Evolutionary conservation across 2,329 filamentous ascomycete genomes (phyloP), one percentile per base, ranked within the genome.

Genomic region (Penicillium sumatraense): DNA sequence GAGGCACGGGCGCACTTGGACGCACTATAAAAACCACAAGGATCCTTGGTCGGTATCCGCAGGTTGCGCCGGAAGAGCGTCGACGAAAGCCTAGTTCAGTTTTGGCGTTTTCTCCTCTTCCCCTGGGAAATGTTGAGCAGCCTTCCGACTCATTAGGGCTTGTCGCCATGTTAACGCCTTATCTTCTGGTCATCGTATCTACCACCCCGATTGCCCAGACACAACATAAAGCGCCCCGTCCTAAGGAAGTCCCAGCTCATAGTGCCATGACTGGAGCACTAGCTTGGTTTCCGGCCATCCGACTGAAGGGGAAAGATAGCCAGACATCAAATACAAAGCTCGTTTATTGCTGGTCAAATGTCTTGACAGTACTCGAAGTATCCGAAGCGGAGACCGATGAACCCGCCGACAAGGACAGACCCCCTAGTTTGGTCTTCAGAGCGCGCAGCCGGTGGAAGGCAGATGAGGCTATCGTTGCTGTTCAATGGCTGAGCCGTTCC

Each of bases 291-390:
- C 95, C 95, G 2, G 92, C 93, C 2, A 95, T 99, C 42, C 95
- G 90, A 68, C 80, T 99, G 40, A 98, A 98, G 73, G 84, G 86
- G 14, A 83, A 86, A 9, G 87, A 91, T 58, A 79, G 84, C 1
- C 81, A 84, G 44, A 86, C 84, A 0, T 86, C 86, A 5, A 89
- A 86, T 65, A 84, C 87, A 7, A 98, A 99, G 73, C 83, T 99
- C 16, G 93, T 91, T 0, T 99, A 99, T 76, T 97, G 93, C 74
- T 99, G 95, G 95, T 98, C 95, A 2, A 98, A 98, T 67, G 86
- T 98, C n/a, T 78, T 99, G 61, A 98, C 93, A 0, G 88, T 99
- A 5, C 78, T 99, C 21, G 95, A 99, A 60, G 86, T 98, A 10
- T 87, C 93, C 49, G 89, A 95, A 63, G 80, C 87, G 11, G 82